Percentiles rank a stretch among this genome's conserved stretches.
Conservation (phyloP, 495 filamentous ascomycete species). For the Gamarada debralockiae region DNA sequence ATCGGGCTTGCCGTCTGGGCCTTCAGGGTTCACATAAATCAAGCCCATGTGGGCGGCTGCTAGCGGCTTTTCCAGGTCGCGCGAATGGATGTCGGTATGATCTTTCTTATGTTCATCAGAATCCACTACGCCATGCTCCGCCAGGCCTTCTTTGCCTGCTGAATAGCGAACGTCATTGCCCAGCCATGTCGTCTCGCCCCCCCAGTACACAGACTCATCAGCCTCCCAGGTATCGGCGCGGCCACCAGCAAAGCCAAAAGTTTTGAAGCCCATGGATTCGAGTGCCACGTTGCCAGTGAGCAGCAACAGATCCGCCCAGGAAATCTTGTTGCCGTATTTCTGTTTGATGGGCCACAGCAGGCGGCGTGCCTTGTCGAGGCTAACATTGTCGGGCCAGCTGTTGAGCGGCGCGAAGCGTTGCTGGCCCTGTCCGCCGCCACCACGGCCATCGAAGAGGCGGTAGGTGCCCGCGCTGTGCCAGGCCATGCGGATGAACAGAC, state of each 20-base stretch:
- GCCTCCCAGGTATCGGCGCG: conserved; percentile 67
- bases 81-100: conserved; percentile 50
- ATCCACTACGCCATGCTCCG: conserved; percentile 37
- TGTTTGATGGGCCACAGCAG: conserved; percentile 78
- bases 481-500: conserved; percentile 72
- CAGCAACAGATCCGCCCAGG: conserved; percentile 67
- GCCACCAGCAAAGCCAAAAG: conserved; percentile 68
- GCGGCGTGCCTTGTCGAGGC: conserved; percentile 72
- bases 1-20: conserved; percentile 65
- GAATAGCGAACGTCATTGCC: conserved; percentile 64
- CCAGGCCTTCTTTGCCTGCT: conserved; percentile 40
- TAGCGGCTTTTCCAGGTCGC: conserved; percentile 59
- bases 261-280: conserved; percentile 71
- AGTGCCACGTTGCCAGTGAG: conserved; percentile 70
- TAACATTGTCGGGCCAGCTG: conserved; percentile 76
- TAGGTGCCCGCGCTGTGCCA: conserved; percentile 77
- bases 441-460: conserved; percentile 66
- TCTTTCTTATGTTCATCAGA: conserved; percentile 41
- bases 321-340: conserved; percentile 77
- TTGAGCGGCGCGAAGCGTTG: conserved; percentile 75
- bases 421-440: conserved; percentile 66
- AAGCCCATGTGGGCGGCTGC: conserved; percentile 67
- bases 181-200: conserved; percentile 65
- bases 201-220: conserved; percentile 72
- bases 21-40: conserved; percentile 76